Conservation (phyloP, 352 stramenopile genomes). For the Phytophthora litchii region DNA sequence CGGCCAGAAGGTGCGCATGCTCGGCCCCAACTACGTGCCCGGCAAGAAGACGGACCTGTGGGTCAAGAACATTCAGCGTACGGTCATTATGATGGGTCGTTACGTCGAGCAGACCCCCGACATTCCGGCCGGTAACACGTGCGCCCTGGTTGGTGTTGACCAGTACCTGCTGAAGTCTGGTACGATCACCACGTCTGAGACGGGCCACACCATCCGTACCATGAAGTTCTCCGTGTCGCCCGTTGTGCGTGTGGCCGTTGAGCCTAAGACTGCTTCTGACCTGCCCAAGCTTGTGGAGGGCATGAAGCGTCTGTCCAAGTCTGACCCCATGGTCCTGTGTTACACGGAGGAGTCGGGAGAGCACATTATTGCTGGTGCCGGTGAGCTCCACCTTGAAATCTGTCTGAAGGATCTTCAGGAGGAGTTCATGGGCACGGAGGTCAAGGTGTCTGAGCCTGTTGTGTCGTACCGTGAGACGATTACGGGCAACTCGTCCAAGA, state of each 20-base stretch:
- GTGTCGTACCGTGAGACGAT: slow-evolving; percentile 99
- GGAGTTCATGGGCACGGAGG: slow-evolving; percentile 98
- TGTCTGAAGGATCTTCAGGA: slow-evolving; percentile 99
- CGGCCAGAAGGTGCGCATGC: slow-evolving; percentile 99
- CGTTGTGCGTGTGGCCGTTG: slow-evolving; percentile 99
- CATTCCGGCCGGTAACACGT: slow-evolving; percentile 99
- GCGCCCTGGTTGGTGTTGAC: slow-evolving; percentile 98
- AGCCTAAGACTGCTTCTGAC: slow-evolving; percentile 98
- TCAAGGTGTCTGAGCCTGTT: slow-evolving; percentile 99
- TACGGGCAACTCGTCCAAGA: slow-evolving; percentile 94
- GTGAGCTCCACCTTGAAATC: slow-evolving; percentile 99
- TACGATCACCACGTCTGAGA: slow-evolving; percentile 98
- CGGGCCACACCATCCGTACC: slow-evolving; percentile 98
- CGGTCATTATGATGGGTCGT: slow-evolving; percentile 99
- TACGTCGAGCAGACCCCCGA: slow-evolving; percentile 98
- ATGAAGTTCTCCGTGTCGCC: slow-evolving; percentile 99
- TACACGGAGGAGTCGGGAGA: slow-evolving; percentile 99
- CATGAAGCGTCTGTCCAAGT: slow-evolving; percentile 99
- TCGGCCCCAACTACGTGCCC: slow-evolving; percentile 99
- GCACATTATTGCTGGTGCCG: slow-evolving; percentile 99
- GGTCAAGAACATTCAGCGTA: slow-evolving; percentile 99
- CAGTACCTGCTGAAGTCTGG: slow-evolving; percentile 99
- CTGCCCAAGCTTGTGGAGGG: slow-evolving; percentile 99
- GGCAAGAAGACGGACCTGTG: slow-evolving; percentile 99
- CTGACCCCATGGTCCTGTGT: slow-evolving; percentile 99